Percentiles rank a stretch among this genome's conserved stretches.
Conservation (phyloP, 2,329 filamentous ascomycete genomes). For the Pseudogymnoascus sp. region DNA sequence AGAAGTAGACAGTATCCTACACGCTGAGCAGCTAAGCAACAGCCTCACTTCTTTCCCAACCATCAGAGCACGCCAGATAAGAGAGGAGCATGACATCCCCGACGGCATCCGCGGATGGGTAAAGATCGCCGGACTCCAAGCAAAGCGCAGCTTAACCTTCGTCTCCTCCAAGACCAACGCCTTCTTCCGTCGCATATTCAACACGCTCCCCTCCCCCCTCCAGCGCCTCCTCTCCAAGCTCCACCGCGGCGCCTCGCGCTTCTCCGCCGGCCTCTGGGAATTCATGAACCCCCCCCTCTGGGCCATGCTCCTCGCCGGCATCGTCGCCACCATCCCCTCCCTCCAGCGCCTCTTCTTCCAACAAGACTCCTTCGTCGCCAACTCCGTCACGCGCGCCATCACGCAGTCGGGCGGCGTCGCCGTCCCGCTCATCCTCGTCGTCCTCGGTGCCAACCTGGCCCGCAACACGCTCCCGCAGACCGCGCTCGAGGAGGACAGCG, state of each 20-base stretch:
- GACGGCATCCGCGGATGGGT: slow-evolving; percentile 35
- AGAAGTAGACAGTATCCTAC: neutral
- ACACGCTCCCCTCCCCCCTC: slow-evolving; percentile 41
- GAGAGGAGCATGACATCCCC: slow-evolving; percentile 27
- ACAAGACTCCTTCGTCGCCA: slow-evolving; percentile 81
- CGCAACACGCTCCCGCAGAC: slow-evolving; percentile 71
- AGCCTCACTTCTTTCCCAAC: slow-evolving; percentile 57
- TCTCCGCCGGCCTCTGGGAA: slow-evolving; percentile 65
- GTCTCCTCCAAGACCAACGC: slow-evolving; percentile 14
- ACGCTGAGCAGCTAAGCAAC: slow-evolving; percentile 33
- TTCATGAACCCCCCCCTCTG: slow-evolving; percentile 99
- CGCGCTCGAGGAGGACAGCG: slow-evolving; percentile 53
- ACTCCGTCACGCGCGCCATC: slow-evolving; percentile 84
- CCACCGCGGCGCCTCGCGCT: slow-evolving; percentile 36
- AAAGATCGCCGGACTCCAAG: slow-evolving; percentile 29
- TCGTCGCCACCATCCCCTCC: slow-evolving; percentile 78
- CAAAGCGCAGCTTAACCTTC: slow-evolving; percentile 19
- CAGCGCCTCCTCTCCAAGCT: slow-evolving; percentile 41
- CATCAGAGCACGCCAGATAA: slow-evolving; percentile 32
- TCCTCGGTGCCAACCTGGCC: slow-evolving; percentile 88
- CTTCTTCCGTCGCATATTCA: slow-evolving; percentile 29
- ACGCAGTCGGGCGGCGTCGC: slow-evolving; percentile 81
- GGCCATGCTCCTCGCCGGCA: slow-evolving; percentile 88
- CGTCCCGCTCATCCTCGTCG: slow-evolving; percentile 89
- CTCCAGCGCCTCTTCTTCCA: slow-evolving; percentile 83